Base-by-base conservation (phyloP, 345 rosid species). In the Melaleuca alternifolia region DNA sequence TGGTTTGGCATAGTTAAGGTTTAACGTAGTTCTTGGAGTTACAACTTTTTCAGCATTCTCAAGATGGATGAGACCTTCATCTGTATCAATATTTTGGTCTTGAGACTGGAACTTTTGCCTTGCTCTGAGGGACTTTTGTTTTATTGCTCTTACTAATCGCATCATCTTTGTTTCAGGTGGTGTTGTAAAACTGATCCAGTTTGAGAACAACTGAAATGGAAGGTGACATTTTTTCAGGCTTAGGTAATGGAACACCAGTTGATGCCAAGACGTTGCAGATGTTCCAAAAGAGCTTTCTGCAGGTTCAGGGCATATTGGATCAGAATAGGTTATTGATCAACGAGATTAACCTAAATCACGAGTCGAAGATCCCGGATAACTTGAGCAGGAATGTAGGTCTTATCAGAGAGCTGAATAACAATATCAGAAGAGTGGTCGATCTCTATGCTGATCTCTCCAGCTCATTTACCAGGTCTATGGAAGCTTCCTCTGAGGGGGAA, bases 331-430 rank as follows among this genome's bases (percentile, higher is more conserved):
- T 95, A 87, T 91, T 96, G 79, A 96, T 96, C 89, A 94, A 94
- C 81, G 93, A 94, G 93, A 96, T 96, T 84, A 96, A 95, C 88
- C 95, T 93, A 86, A 96, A 96, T 88, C 98, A 96, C 10, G 98
- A 94, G 88, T 96, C 98, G 0, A 96, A 92, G 89, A 91, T 92
- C 90, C 97, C 95, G 0, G 97, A 94, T 88, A 93, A 93, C 89
- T 89, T 96, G 89, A 92, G 94, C 85, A 86, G 94, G 82, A 95
- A 95, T 84, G 98, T 95, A 53, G 97, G 97, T 61, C 89, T 97
- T 90, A 97, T 97, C 26, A 93, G 93, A 89, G 98, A 97, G 90
- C 97, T 97, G 82, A 97, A 97, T 85, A 95, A 93, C 93, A 96
- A 97, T 85, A 95, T 97, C 79, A 94, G 96, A 85, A 92, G 96